Conservation (phyloP, 352 stramenopile species). For the Lagenidium sp. region DNA sequence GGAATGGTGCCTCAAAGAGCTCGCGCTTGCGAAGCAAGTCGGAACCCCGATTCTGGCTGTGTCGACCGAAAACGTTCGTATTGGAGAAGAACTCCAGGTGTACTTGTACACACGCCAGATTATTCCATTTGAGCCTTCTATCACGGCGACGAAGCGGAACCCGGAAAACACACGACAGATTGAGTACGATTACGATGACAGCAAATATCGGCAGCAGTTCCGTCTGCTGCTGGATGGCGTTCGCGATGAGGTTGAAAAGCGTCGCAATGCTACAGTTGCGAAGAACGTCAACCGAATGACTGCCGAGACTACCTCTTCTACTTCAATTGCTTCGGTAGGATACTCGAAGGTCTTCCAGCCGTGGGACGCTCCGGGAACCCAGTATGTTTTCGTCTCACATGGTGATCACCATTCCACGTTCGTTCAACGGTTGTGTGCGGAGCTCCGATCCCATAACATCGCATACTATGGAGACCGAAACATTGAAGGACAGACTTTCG, state of each 20-base stretch:
- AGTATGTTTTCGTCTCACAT: constrained; percentile 75
- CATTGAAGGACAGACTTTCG: constrained; percentile 47
- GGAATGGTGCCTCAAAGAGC: constrained; percentile 81
- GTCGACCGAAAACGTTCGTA: constrained; percentile 52
- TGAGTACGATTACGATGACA: constrained; percentile 72
- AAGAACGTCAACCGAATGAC: constrained; percentile 23
- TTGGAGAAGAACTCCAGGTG: constrained; percentile 71
- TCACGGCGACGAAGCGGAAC: constrained; percentile 43
- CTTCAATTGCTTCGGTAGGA: constrained; percentile 4
- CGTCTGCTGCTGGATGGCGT: constrained; percentile 71
- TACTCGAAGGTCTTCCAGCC: constrained; percentile 55
- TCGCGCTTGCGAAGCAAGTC: constrained; percentile 73
- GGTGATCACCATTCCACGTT: constrained; percentile 65
- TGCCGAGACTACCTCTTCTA: constrained; percentile 17
- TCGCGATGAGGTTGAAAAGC: constrained; percentile 78
- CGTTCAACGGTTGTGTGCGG: constrained; percentile 53
- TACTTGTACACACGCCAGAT: constrained; percentile 80
- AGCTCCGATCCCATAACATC: constrained; percentile 41
- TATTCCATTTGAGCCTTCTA: constrained; percentile 65
- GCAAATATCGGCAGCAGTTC: constrained; percentile 64
- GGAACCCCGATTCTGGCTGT: constrained; percentile 69
- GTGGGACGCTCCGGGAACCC: constrained; percentile 36
- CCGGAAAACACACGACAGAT: constrained; percentile 50
- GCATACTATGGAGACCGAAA: constrained; percentile 63
- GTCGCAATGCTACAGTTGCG: constrained; percentile 29